Evolutionary conservation across 2,329 filamentous ascomycete species (phyloP).

Genomic region (Stagonosporopsis cucurbitacearum): DNA sequence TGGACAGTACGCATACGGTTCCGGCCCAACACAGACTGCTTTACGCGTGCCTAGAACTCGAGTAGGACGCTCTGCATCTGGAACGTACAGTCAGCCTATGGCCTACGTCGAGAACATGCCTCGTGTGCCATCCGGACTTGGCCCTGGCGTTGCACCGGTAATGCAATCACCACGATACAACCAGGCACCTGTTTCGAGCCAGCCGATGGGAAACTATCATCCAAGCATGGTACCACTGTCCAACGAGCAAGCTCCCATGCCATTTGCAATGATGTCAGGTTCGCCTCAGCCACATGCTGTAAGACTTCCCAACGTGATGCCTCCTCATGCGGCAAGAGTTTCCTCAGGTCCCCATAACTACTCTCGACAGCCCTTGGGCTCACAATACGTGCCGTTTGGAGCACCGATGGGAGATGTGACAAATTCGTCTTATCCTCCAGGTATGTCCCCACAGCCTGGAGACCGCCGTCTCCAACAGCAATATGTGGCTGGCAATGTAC

Average conservation of each 20-base stretch:
- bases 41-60: conserved; percentile 21
- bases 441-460: conserved; percentile 9
- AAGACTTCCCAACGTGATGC: conserved; percentile 21
- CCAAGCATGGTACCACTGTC: conserved; percentile 22
- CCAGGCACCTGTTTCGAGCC: conserved; percentile 20
- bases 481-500: conserved; percentile 4
- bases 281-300: conserved; percentile 22
- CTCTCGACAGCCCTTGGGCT: conserved; percentile 15
- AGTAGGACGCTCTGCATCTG: conserved; percentile 17
- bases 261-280: conserved; percentile 17
- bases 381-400: conserved; percentile 7
- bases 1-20: not conserved
- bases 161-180: conserved; percentile 26
- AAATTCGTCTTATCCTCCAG: conserved; percentile 29
- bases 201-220: conserved; percentile 14
- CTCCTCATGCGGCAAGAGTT: conserved; percentile 14
- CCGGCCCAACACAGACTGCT: conserved; percentile 5
- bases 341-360: conserved; percentile 23
- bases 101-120: conserved; percentile 30
- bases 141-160: conserved; percentile 11
- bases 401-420: conserved; percentile 39
- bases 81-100: conserved; percentile 12
- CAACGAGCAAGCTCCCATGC: conserved; percentile 17
- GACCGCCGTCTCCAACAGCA: conserved; percentile 21
- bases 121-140: conserved; percentile 21